Percentiles rank a stretch among this genome's conserved stretches.
Evolutionary conservation across 2,329 filamentous ascomycete species (phyloP).

Genomic region (Aspergillus sp.): DNA sequence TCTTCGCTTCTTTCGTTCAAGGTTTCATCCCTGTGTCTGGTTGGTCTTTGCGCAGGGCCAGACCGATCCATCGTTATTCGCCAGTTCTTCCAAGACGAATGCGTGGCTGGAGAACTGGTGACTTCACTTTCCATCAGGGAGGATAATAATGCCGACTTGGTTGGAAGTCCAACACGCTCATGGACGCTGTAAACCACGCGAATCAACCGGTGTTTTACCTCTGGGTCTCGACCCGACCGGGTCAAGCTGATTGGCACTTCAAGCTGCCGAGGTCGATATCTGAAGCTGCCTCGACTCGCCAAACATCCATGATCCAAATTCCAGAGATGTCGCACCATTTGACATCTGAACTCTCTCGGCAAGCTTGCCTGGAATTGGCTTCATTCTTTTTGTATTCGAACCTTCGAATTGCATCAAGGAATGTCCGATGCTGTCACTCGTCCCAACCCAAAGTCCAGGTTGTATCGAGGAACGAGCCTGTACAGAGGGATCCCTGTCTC

Average conservation of each 20-base stretch:
- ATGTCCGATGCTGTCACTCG: neutral
- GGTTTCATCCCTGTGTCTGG: neutral
- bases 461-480: neutral
- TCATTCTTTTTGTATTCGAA: neutral
- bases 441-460: neutral
- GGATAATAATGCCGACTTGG: too few species aligned
- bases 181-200: too few species aligned
- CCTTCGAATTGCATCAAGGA: neutral
- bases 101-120: too few species aligned
- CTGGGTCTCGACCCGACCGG: too few species aligned
- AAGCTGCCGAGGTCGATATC: too few species aligned
- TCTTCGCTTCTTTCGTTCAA: neutral
- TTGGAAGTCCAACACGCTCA: too few species aligned
- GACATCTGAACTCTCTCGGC: neutral
- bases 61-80: neutral
- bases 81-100: too few species aligned
- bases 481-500: neutral
- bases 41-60: slow-evolving; percentile 16
- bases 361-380: neutral
- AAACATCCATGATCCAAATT: neutral
- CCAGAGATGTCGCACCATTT: neutral
- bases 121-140: too few species aligned
- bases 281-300: too few species aligned
- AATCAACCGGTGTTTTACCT: too few species aligned
- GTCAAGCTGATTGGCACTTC: too few species aligned